Base-by-base conservation (phyloP, 192 early-diverging fungal species). In the Backusella luteola region DNA sequence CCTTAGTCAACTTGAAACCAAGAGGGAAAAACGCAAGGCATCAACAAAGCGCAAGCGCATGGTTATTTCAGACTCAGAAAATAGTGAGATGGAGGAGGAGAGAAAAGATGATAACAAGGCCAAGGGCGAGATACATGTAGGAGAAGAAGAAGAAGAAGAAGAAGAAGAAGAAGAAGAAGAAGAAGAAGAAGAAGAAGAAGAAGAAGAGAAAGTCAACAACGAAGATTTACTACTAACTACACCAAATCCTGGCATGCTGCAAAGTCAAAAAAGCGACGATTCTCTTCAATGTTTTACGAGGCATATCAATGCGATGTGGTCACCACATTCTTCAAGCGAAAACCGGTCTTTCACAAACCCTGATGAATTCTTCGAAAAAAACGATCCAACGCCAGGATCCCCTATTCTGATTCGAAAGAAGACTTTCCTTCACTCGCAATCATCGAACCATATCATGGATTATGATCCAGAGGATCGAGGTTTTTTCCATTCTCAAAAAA, bases 241-340 rank as follows among this genome's bases (percentile, higher is more conserved):
- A 63, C 23, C 56, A 63, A 63, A 63, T 14, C 9, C 6, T 26
- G 56, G 3, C 2, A 26, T 63, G 8, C 26, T 63, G 56, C 29
- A 32, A 36, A 76, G 63, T 21, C 38, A 67, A 44, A 36, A 6
- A 42, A 80, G 21, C 73, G 9, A 36, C 4, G 56, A 63, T 29
- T 63, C 56, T 26, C 23, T 63, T 11, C 56, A 8, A 63, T 63
- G 29, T 63, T 73, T 76, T 53, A 75, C 69, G n/a, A 46, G 49
- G 19, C 12, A 52, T 17, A 44, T 75, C 34, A 41, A 66, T 21
- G 63, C 46, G n/a, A 76, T 72, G 74, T 76, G 73, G 56, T 38
- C 72, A 39, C 69, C 76, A 2, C 69, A 67, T 19, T n/a, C 6
- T 11, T 23, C 34, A 17, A 34, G 70, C 14, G 67, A 38, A 23